Base-by-base conservation (phyloP, 352 stramenopile genomes). In the Phytophthora fragariae region DNA sequence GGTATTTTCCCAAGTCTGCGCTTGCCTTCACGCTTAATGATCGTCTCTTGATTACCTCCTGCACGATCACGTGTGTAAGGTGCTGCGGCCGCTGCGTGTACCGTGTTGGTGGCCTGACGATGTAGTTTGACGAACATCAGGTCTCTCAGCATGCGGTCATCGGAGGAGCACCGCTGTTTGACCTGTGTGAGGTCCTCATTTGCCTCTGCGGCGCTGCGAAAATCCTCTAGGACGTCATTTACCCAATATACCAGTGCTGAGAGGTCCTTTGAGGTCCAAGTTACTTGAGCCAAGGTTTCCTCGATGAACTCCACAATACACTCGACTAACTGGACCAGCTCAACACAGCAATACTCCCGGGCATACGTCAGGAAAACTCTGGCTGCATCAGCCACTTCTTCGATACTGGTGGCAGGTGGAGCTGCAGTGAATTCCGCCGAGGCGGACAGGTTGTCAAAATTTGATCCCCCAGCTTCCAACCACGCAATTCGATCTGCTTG, bases 291-390 rank as follows among this genome's bases (percentile, higher is more conserved):
- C 2, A 55, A 27, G 5, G 35, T 68, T 7, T 68, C 19, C 3
- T 68, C 61, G n/a, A 68, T 55, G 17, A 60, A 68, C 39, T 61
- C 21, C 14, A 68, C 39, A 14, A 68, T 55, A 41, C 14, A 12
- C 12, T 68, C 50, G 9, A 55, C 21, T 17, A 55, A 31, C 35
- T 47, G 35, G 4, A 49, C 15, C 15, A 68, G 37, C 27, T 68
- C 37, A 5, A 27, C 8, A n/a, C 33, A 67, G 33, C 60, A 67
- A 24, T 35, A 68, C 21, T 68, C 35, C 7, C 61, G 37, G 8
- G 37, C 11, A 14, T 61, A 68, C 21, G 33, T 55, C 24, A 27
- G 24, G 24, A 27, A 27, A 27, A 27, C 24, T 27, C 2, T 27
- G 2, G 24, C 24, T 27, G 24, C 2, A 19, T 67, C 60, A 11